Conservation (phyloP, 768 basidiomycete genomes). For the Cubamyces lactineus region DNA sequence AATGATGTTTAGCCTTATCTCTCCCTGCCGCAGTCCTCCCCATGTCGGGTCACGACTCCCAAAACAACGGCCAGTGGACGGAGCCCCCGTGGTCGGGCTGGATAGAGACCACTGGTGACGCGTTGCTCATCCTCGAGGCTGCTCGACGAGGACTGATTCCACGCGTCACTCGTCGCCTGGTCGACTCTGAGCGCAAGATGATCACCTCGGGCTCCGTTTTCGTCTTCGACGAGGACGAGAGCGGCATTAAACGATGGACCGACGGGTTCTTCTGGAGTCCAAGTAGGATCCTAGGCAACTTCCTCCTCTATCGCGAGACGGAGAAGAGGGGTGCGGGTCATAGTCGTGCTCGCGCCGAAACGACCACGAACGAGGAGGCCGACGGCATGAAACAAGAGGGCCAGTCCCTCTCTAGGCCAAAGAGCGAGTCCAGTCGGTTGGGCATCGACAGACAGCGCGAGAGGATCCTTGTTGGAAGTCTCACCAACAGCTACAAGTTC, state of each 20-base stretch:
- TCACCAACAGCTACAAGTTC: constrained; percentile 94
- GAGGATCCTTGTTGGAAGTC: constrained; percentile 81
- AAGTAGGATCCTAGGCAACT: constrained; percentile 90
- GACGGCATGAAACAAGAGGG: constrained; percentile 32
- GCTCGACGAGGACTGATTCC: constrained; percentile 89
- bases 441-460: constrained; percentile 76
- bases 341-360: constrained; percentile 51
- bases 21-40: constrained; percentile 14
- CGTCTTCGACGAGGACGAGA: constrained; percentile 96
- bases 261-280: constrained; percentile 98
- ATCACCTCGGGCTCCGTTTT: constrained; percentile 94
- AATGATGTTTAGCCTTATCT: constrained; percentile 28
- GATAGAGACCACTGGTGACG: constrained; percentile 95
- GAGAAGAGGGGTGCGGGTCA: constrained; percentile 78
- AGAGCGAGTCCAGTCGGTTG: constrained; percentile 49
- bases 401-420: constrained; percentile 65
- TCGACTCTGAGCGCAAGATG: constrained; percentile 91
- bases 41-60: constrained; percentile 33
- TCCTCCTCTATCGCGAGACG: constrained; percentile 92
- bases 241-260: constrained; percentile 97
- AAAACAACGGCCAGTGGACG: constrained; percentile 53
- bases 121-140: constrained; percentile 95
- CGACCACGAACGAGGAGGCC: constrained; percentile 46
- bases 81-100: constrained; percentile 93
- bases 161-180: constrained; percentile 87